A percentile compares a stretch with the other conserved stretches of the same genome.
Evolutionary conservation across 768 basidiomycete genomes (phyloP).

Genomic region (Calocybe cyanea): DNA sequence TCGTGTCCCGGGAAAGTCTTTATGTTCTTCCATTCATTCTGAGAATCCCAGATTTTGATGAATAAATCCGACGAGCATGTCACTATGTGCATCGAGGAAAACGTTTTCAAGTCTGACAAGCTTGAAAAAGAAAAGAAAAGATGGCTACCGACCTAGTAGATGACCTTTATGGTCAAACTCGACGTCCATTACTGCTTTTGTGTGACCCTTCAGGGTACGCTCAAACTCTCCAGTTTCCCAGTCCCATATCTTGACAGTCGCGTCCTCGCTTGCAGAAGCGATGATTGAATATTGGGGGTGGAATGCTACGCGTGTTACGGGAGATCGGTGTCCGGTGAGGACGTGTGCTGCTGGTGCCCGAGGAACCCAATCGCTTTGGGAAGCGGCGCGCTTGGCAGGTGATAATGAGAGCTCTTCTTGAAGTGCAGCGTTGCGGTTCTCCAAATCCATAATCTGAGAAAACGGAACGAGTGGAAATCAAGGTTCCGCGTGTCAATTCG

Average conservation of each 20-base stretch:
- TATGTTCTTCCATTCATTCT: constrained; percentile 86
- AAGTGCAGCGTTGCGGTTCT: constrained; percentile 73
- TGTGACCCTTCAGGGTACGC: constrained; percentile 88
- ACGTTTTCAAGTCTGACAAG: neutral
- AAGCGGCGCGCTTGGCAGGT: constrained; percentile 50
- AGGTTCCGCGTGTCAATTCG: constrained; percentile 1
- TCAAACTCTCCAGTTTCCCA: constrained; percentile 96
- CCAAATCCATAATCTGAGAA: constrained; percentile 88
- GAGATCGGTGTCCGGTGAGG: constrained; percentile 70
- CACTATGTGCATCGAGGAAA: constrained; percentile 28
- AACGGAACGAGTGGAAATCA: neutral
- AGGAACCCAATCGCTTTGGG: constrained; percentile 84
- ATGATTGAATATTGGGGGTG: constrained; percentile 82
- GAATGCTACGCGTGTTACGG: constrained; percentile 77
- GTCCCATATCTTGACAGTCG: constrained; percentile 92
- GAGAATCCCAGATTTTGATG: constrained; percentile 89
- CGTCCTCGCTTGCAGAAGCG: constrained; percentile 84
- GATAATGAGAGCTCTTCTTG: constrained; percentile 65
- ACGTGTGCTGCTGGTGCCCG: constrained; percentile 79
- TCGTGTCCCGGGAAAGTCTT: constrained; percentile 89
- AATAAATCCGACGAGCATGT: constrained; percentile 81
- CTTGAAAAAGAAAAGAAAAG: neutral
- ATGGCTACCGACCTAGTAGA: constrained; percentile 55
- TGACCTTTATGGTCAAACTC: constrained; percentile 88
- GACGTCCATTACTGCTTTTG: constrained; percentile 81